Evolutionary conservation across 257 asterid species (phyloP).

Genomic region (Solanum chilense): DNA sequence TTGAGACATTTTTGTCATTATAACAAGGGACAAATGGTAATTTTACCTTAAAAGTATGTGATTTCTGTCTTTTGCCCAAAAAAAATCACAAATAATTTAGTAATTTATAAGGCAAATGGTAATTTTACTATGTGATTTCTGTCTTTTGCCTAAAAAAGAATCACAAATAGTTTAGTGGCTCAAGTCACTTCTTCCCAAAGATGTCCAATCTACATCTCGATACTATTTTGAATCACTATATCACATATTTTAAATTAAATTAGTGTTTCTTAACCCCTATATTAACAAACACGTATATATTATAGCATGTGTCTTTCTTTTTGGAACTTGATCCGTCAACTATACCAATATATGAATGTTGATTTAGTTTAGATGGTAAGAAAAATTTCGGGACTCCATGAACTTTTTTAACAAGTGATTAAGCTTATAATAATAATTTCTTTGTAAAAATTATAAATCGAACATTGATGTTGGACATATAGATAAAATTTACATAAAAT

Average conservation of each 20-base stretch:
- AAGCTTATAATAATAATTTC: background rate
- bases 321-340: background rate
- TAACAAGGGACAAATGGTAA: too few relatives aligned
- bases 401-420: background rate
- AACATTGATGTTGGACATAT: background rate
- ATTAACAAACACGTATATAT: background rate
- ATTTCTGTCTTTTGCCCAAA: too few relatives aligned
- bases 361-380: background rate
- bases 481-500: background rate
- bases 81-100: too few relatives aligned
- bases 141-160: too few relatives aligned
- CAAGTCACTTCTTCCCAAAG: too few relatives aligned
- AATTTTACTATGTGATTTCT: too few relatives aligned
- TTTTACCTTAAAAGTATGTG: too few relatives aligned
- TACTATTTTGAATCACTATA: too few relatives aligned
- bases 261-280: background rate
- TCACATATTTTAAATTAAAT: too few relatives aligned
- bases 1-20: too few relatives aligned
- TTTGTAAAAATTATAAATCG: background rate
- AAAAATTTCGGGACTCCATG: background rate
- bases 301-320: background rate
- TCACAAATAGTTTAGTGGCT: too few relatives aligned
- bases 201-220: background rate
- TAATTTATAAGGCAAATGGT: too few relatives aligned
- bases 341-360: background rate